phyloP scores from a whole-genome alignment of 495 filamentous ascomycete genomes.

The Chlorociboria aeruginascens region DNA sequence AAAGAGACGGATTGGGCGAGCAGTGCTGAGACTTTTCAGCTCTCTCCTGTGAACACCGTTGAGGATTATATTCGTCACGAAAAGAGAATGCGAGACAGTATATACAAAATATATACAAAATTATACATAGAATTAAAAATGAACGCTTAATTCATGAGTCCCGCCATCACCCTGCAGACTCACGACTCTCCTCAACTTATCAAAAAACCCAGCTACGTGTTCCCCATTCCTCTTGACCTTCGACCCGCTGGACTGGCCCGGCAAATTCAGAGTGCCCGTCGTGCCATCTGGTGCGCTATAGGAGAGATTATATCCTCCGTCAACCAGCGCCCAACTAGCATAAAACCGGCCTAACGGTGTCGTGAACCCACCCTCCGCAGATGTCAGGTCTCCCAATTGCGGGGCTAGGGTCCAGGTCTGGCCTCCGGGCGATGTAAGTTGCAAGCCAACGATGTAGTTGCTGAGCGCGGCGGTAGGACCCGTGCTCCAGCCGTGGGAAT shows the following conservation, averaged over 20 bases:
- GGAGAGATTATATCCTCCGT: conserved; percentile 11
- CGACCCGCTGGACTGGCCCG: not conserved
- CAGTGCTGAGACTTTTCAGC: too few species aligned
- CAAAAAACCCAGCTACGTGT: too few species aligned
- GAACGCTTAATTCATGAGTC: too few species aligned
- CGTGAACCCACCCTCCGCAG: conserved; percentile 45
- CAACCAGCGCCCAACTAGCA: conserved; percentile 16
- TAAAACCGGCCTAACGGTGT: conserved; percentile 41
- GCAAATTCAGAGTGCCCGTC: conserved; percentile 17
- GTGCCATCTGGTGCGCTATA: conserved; percentile 19
- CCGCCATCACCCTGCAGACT: too few species aligned
- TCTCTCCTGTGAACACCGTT: too few species aligned
- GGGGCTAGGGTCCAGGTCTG: conserved; percentile 43
- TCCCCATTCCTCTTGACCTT: too few species aligned
- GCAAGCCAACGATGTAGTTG: conserved; percentile 46
- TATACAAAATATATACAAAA: too few species aligned
- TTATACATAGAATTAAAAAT: too few species aligned
- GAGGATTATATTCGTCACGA: too few species aligned
- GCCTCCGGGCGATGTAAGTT: conserved; percentile 36
- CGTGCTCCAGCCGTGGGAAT: conserved; percentile 45
- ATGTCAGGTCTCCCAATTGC: conserved; percentile 42
- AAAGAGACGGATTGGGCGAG: too few species aligned
- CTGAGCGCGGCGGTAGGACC: conserved; percentile 47
- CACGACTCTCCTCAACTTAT: too few species aligned
- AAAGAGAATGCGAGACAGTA: too few species aligned